phyloP scores from a whole-genome alignment of 192 early-diverging fungal genomes.

The Funneliformis mosseae region DNA sequence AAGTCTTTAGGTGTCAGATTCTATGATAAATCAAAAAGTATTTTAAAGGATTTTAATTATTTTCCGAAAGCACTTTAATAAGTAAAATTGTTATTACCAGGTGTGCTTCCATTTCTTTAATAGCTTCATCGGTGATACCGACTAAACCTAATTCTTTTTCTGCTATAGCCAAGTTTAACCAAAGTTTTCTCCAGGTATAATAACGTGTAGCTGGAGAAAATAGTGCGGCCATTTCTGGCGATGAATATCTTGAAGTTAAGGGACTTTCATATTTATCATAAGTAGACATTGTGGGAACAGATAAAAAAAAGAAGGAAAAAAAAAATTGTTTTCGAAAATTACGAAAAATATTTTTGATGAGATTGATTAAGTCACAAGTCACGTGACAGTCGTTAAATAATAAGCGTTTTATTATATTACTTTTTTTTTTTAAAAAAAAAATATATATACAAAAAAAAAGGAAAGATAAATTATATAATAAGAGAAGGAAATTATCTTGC shows the following conservation, averaged over 20 bases:
- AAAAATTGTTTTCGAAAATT: too few species aligned
- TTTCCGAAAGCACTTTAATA: too few species aligned
- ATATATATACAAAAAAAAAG: too few species aligned
- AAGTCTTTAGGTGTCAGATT: constrained; percentile 79
- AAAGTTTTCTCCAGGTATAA: constrained; percentile 93
- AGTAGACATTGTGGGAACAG: too few species aligned
- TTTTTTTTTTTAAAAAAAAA: constrained; percentile 43
- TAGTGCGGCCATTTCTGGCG: constrained; percentile 94
- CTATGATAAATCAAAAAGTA: background rate
- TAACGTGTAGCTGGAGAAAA: constrained; percentile 97
- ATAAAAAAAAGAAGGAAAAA: too few species aligned
- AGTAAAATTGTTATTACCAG: too few species aligned
- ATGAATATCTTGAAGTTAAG: constrained; percentile 96
- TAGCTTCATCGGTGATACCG: constrained; percentile 84
- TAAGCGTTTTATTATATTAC: too few species aligned
- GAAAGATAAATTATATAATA: too few species aligned
- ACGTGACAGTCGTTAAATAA: too few species aligned
- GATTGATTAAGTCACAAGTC: too few species aligned
- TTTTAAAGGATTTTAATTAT: too few species aligned
- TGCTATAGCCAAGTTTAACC: constrained; percentile 90
- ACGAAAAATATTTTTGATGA: too few species aligned
- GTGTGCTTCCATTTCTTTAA: constrained; percentile 89
- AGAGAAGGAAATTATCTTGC: background rate
- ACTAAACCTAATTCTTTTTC: constrained; percentile 89
- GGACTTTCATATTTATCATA: constrained; percentile 90